phyloP scores from a whole-genome alignment of 2,329 filamentous ascomycete genomes.

The Aspergillus sp. region DNA sequence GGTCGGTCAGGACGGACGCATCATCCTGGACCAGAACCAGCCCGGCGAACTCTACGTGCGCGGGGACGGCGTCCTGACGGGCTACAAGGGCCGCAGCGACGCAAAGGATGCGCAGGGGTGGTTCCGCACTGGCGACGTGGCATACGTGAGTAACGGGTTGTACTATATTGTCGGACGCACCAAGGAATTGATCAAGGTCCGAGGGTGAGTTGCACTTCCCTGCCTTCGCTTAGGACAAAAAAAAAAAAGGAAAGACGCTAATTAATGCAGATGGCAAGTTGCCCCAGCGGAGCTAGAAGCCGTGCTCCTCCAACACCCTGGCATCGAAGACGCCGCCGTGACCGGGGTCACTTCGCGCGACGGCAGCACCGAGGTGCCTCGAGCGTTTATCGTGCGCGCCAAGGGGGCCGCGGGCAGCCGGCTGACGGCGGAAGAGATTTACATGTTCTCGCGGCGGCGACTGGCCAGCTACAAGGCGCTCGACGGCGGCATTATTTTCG shows the following conservation, averaged over 20 bases:
- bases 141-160: conserved; percentile 32
- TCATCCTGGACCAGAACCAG: conserved; percentile 26
- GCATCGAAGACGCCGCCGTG: conserved; percentile 46
- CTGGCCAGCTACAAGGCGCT: conserved; percentile 50
- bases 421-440: conserved; percentile 42
- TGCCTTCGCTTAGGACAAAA: background rate
- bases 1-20: conserved; percentile 30
- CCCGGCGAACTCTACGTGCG: conserved; percentile 44
- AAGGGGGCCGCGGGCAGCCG: conserved; percentile 17
- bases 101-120: conserved; percentile 38
- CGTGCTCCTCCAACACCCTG: conserved; percentile 43
- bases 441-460: conserved; percentile 37
- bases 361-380: conserved; percentile 37
- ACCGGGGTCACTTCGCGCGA: conserved; percentile 40
- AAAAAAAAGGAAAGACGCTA: conserved; percentile 1
- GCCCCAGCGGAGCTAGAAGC: conserved; percentile 49
- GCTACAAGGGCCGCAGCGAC: conserved; percentile 36
- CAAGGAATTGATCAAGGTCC: conserved; percentile 48
- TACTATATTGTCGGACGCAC: conserved; percentile 41
- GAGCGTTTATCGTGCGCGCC: conserved; percentile 46
- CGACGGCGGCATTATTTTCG: conserved; percentile 47
- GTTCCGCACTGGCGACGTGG: conserved; percentile 46
- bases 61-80: conserved; percentile 32
- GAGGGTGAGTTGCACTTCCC: conserved; percentile 41
- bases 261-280: conserved; percentile 42